Evolutionary conservation across 768 basidiomycete species (phyloP), one percentile per base, ranked within the genome.

Genomic region (Leccinellum luteum): DNA sequence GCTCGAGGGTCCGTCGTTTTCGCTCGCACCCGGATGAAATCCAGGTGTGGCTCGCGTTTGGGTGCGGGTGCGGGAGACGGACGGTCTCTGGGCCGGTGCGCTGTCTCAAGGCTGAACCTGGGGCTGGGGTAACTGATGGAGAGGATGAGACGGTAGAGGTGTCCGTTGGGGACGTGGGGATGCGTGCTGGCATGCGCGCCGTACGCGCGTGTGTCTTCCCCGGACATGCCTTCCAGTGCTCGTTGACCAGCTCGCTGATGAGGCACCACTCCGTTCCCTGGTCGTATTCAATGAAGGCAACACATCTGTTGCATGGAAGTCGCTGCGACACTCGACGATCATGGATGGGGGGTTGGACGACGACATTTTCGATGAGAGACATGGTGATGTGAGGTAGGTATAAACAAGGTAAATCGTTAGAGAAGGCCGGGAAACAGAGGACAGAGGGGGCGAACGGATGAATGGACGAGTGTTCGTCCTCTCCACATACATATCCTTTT

Each of bases 291-390:
- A 72, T 69, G 41, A 54, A 56, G 38, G 55, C 60, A 53, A 32
- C 27, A 49, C 71, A 72, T 61, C 60, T 66, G 52, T 68, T 58
- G 56, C 71, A 72, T 58, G 67, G 66, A n/a, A 71, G 58, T 15
- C 38, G 43, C 10, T 47, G 58, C 41, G 59, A 55, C 58, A 51
- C 57, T 27, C 43, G 55, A 25, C 52, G 58, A 60, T 69, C 61
- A 14, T 38, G 17, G n/a, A 49, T 15, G 4, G 58, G 32, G 54
- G 27, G 48, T 21, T 50, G 60, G 52, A 41, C 35, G 55, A 54
- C 43, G 53, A 54, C 48, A 48, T 48, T 53, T 49, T 60, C 58
- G 43, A 56, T 31, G 55, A 52, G 60, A 48, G 65, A 62, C 69
- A 71, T 69, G 41, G 28, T 57, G 27, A 32, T 50, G 41, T 54